Evolutionary conservation across 2,329 filamentous ascomycete genomes (phyloP).

Genomic region (Colletotrichum trifolii): DNA sequence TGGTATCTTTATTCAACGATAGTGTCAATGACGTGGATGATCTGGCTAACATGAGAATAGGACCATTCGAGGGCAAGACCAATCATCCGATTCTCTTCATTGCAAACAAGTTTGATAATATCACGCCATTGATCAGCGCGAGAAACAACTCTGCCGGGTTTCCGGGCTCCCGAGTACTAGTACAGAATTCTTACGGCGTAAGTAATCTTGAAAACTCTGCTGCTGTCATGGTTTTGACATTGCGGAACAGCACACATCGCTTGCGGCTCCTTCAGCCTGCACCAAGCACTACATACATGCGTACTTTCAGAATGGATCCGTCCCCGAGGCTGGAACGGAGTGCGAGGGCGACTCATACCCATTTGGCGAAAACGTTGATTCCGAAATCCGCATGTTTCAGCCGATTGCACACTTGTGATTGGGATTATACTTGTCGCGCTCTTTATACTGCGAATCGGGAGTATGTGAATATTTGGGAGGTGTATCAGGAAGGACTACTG

Average conservation of each 20-base stretch:
- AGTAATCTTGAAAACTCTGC: constrained; percentile 37
- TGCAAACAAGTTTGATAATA: constrained; percentile 57
- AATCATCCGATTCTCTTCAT: constrained; percentile 58
- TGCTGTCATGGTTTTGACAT: background rate
- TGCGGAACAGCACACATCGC: constrained; percentile 58
- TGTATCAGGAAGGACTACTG: no score
- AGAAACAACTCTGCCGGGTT: constrained; percentile 57
- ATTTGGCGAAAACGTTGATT: constrained; percentile 44
- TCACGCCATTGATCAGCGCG: constrained; percentile 59
- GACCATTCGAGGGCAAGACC: constrained; percentile 48
- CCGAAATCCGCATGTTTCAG: background rate
- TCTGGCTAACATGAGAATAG: constrained; percentile 9
- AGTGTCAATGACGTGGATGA: no score
- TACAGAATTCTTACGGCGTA: constrained; percentile 63
- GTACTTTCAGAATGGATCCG: constrained; percentile 58
- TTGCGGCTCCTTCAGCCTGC: constrained; percentile 57
- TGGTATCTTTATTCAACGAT: constrained; percentile 39
- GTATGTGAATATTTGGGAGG: no score
- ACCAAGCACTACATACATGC: constrained; percentile 52
- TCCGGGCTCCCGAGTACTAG: constrained; percentile 56
- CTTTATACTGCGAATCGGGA: background rate
- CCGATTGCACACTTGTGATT: background rate
- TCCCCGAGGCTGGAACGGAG: constrained; percentile 56
- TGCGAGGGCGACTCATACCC: constrained; percentile 59
- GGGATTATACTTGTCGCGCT: background rate